Percentiles rank a stretch among this genome's conserved stretches.
phyloP scores from a whole-genome alignment of 225 moss, liverwort and hornwort genomes.

The Pseudisothecium myosuroides region DNA sequence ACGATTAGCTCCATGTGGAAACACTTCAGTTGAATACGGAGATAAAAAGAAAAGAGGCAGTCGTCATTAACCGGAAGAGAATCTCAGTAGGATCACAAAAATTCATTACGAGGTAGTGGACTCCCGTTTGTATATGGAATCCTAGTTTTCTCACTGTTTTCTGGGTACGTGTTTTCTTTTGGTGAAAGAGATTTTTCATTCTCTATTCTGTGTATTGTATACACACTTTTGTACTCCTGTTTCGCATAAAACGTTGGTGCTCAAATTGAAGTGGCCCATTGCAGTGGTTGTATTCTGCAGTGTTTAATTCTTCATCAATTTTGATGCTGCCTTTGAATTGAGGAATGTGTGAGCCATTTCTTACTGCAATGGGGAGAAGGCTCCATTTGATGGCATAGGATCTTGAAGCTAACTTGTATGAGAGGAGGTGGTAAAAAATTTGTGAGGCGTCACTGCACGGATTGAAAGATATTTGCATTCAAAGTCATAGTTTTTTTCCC shows the following conservation, averaged over 20 bases:
- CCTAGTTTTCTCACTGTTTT: constrained; percentile 3
- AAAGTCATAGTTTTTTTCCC: too few relatives aligned
- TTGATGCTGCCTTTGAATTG: neutral
- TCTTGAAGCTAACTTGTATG: too few relatives aligned
- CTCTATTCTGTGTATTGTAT: constrained; percentile 6
- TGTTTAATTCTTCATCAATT: neutral
- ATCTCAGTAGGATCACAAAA: constrained; percentile 10
- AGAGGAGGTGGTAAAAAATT: too few relatives aligned
- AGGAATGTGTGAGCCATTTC: neutral
- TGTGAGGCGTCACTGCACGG: too few relatives aligned
- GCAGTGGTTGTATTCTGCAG: neutral
- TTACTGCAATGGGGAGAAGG: neutral
- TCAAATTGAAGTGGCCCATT: neutral
- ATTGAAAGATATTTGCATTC: too few relatives aligned
- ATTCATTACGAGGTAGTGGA: constrained; percentile 14
- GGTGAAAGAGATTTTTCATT: neutral
- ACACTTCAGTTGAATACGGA: neutral
- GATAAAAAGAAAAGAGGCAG: neutral
- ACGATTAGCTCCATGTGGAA: neutral
- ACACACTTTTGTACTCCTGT: constrained; percentile 6
- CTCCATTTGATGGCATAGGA: neutral
- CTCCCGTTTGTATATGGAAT: constrained; percentile 16
- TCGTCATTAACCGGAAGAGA: neutral
- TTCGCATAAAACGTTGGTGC: neutral
- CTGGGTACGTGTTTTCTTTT: neutral